Evolutionary conservation across 257 asterid genomes (phyloP), one percentile per base, ranked within the genome.

Genomic region (Nicotiana attenuata): DNA sequence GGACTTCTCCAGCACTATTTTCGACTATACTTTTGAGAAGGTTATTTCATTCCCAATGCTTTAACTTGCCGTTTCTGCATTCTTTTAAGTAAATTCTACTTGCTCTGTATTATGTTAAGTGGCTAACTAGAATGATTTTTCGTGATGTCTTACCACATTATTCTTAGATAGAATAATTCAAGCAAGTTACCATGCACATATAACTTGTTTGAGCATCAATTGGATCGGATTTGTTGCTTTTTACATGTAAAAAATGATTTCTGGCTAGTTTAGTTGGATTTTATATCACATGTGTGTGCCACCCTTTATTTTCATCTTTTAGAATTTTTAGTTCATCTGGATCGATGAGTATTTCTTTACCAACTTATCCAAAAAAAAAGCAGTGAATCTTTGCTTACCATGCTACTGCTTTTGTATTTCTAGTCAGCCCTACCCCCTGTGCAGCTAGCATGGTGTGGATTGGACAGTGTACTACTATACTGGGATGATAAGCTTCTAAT

Each of bases 381-480:
- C 35, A 0, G 22, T 24, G 61, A 47, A 73, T 47, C 61, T 47
- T 73, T 47, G 15, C 41, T 73, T 50, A 47, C 61, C 79, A 73
- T 47, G 59, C 24, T 73, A 47, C 24, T 71, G 61, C 45, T 81
- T 78, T 57, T 79, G 22, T 84, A 75, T 82, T 35, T 87, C 47
- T 89, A 96, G 99, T 89, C 99, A 56, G 90, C 95, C 75, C 91
- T 96, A 71, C 98, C 98, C 82, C 98, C 98, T 80, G 97, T 91
- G 82, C 99, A 96, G 87, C 87, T 96, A 84, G 96, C 96, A 85
- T 96, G 99, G 98, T 94, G 98, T 78, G 98, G 99, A 82, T 85
- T 92, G 97, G 98, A 96, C 83, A 93, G 97, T 81, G 93, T 96
- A 76, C 88, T 96, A 83, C 95, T 93, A 53, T 92, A 92, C 86